A percentile compares a stretch with the other conserved stretches of the same genome.
These are phyloP conservation scores for Auricularia cornea DNA, from an alignment of 768 basidiomycete genomes.

Conservation along the genomic window DNA sequence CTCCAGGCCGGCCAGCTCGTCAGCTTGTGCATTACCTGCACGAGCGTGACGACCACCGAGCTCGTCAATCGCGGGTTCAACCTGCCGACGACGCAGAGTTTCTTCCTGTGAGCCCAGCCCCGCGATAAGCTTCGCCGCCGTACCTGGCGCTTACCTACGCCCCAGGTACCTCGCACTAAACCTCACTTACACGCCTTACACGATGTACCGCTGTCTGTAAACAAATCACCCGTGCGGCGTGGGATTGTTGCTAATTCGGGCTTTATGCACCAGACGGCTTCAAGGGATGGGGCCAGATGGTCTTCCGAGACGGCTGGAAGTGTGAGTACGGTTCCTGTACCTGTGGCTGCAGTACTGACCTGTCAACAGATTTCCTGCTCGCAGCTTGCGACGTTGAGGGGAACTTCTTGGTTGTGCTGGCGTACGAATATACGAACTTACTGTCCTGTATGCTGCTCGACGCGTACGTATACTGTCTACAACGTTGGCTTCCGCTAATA, in stretches of 20 bases:
- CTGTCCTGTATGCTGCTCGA: constrained; percentile 90
- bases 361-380: constrained; percentile 56
- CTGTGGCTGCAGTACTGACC: background rate
- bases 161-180: constrained; percentile 72
- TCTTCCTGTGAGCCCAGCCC: constrained; percentile 74
- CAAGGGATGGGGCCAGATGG: constrained; percentile 70
- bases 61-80: constrained; percentile 60
- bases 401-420: constrained; percentile 82
- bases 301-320: constrained; percentile 77
- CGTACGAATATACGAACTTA: constrained; percentile 79
- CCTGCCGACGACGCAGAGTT: constrained; percentile 72
- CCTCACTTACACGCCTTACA: constrained; percentile 75
- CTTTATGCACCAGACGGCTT: constrained; percentile 54
- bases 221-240: background rate
- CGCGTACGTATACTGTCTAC: constrained; percentile 40
- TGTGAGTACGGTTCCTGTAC: constrained; percentile 37
- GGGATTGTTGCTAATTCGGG: background rate
- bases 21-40: constrained; percentile 82
- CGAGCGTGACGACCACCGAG: constrained; percentile 80
- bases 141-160: background rate
- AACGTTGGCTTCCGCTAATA: background rate
- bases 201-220: constrained; percentile 72
- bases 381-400: constrained; percentile 81
- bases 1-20: constrained; percentile 63
- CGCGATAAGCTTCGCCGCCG: background rate